Base-by-base conservation (phyloP, 805 yeast genomes). In the Metschnikowia baotianmanensis region DNA sequence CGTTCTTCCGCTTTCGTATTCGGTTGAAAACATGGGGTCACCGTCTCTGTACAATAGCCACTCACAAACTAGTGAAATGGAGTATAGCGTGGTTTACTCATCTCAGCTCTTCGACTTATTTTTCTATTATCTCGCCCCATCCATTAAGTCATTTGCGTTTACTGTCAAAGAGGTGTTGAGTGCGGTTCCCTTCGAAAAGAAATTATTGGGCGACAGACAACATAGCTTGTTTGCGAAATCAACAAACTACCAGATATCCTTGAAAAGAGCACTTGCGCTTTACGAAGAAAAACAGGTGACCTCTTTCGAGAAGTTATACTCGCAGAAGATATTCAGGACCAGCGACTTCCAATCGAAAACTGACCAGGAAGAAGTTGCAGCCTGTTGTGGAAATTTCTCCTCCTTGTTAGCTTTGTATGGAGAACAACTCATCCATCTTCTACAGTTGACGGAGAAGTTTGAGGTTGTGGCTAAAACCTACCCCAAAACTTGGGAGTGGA, bases 321-420 rank as follows among this genome's bases (percentile, higher is more conserved):
- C 69, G 2, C 78, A 80, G 52, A 73, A 72, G 4, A 63, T 77
- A 6, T 81, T 81, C 56, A 63, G 65, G 29, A 42, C 60, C 2
- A 43, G 55, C 43, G 53, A 62, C 35, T 51, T 71, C 52, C 29
- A 63, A 53, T 55, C 70, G 29, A 75, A 71, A 45, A 71, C 82
- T 1, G 83, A 80, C 45, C 84, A 82, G 51, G 95, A 86, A 61
- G 89, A 84, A 49, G 83, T 86, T 3, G 85, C 90, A 1, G 95
- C 95, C 0, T 77, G 86, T 33, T 85, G 93, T 64, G 91, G 90
- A 1, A 84, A 86, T 56, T 86, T 86, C 55, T 72, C 90, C 1
- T 76, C 80, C 25, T 69, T 84, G 18, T 57, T 87, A 27, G 74
- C 78, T 3, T 78, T 83, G 40, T 80, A 78, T 49, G 79, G 87